Percentiles rank a stretch among this genome's conserved stretches.
Evolutionary conservation across 2,329 filamentous ascomycete species (phyloP).

Genomic region (Emergomyces pasteurianus): DNA sequence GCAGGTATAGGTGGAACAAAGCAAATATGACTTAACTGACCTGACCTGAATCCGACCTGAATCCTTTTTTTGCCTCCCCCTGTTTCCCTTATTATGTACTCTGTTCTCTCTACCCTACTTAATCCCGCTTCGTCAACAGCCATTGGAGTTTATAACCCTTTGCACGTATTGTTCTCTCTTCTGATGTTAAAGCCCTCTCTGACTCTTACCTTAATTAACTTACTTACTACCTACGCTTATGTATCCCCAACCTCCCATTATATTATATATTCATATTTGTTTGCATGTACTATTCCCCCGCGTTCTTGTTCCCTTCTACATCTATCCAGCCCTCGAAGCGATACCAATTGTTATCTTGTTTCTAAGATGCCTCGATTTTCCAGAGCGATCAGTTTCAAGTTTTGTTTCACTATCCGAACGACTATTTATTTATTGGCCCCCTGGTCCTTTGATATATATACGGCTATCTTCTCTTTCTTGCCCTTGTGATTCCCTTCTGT

Average conservation of each 20-base stretch:
- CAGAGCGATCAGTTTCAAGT: not conserved
- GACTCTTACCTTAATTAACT: not conserved
- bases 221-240: not conserved
- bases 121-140: not conserved
- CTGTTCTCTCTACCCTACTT: not conserved
- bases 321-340: not conserved
- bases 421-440: too few relatives aligned
- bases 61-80: not conserved
- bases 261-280: not conserved
- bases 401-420: not conserved
- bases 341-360: not conserved
- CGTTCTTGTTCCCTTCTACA: not conserved
- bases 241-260: not conserved
- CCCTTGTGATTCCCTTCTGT: not conserved
- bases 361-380: not conserved
- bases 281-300: not conserved
- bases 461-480: not conserved
- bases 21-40: too few relatives aligned
- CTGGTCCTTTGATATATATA: too few relatives aligned
- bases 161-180: not conserved
- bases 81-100: not conserved
- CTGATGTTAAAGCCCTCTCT: not conserved
- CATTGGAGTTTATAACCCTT: not conserved
- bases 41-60: not conserved
- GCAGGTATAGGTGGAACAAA: too few relatives aligned